A percentile compares a stretch with the other conserved stretches of the same genome.
Evolutionary conservation across 495 filamentous ascomycete species (phyloP).

Genomic region (Aspergillus mulundensis): DNA sequence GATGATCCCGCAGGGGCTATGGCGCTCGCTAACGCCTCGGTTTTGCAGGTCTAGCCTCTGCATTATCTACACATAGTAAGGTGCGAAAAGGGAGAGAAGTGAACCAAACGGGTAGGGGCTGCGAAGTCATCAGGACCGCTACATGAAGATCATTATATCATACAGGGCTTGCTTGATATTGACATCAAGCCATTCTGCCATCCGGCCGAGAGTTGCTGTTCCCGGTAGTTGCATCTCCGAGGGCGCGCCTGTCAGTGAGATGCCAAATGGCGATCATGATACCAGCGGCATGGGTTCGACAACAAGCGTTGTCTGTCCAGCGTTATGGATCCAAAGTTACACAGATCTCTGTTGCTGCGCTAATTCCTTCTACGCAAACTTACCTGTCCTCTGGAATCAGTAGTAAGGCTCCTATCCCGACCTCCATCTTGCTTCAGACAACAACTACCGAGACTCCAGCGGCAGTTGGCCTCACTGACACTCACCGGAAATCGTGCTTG

Average conservation of each 20-base stretch:
- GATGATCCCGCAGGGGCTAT: not conserved
- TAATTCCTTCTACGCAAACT: conserved; percentile 1
- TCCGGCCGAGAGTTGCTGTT: not conserved
- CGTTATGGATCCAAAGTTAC: not conserved
- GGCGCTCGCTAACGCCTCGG: not conserved
- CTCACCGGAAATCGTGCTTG: not conserved
- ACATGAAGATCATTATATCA: not conserved
- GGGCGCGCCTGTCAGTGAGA: not conserved
- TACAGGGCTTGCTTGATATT: not conserved
- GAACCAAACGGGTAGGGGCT: not conserved
- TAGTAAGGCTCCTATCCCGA: too few species aligned
- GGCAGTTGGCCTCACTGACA: not conserved
- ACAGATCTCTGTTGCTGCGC: conserved; percentile 4
- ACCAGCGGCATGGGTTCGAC: not conserved
- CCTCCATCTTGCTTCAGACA: not conserved
- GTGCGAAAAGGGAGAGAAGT: not conserved
- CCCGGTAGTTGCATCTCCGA: not conserved
- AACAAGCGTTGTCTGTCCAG: not conserved
- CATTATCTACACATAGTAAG: not conserved
- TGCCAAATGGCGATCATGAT: not conserved
- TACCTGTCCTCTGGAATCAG: conserved; percentile 1
- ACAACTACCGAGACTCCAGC: not conserved
- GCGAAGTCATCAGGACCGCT: not conserved
- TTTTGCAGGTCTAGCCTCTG: not conserved
- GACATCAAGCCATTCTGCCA: not conserved